Evolutionary conservation across 179 eudicot genomes (phyloP).

Genomic region (Actinidia arguta): DNA sequence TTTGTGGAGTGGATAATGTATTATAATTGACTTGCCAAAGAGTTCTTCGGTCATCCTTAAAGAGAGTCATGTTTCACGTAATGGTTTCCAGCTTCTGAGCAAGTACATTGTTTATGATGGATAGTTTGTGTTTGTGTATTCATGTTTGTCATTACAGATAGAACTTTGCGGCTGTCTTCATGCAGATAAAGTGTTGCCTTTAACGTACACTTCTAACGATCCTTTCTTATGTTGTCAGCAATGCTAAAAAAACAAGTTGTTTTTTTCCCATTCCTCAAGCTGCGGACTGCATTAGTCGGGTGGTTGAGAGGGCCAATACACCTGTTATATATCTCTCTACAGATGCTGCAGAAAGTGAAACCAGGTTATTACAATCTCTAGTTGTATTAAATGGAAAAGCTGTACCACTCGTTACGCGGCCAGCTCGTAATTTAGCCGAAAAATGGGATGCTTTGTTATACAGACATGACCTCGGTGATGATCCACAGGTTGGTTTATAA

Average conservation of each 20-base stretch:
- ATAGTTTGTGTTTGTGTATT: background rate
- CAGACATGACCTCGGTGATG: slow-evolving; percentile 76
- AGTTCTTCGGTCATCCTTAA: background rate
- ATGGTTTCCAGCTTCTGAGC: slow-evolving; percentile 8
- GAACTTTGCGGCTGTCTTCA: background rate
- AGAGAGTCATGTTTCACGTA: background rate
- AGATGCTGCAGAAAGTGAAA: slow-evolving; percentile 98
- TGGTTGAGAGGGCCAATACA: slow-evolving; percentile 76
- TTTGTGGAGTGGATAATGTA: background rate
- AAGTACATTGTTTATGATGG: background rate
- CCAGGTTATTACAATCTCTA: slow-evolving; percentile 79
- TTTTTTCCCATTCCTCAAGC: slow-evolving; percentile 96
- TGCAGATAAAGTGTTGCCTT: background rate
- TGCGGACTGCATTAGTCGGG: slow-evolving; percentile 81
- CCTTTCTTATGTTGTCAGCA: slow-evolving; percentile 49
- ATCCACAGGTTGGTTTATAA: slow-evolving; percentile 70
- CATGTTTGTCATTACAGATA: slow-evolving; percentile 1
- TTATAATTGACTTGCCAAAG: background rate
- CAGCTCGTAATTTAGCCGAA: slow-evolving; percentile 79
- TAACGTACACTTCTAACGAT: background rate
- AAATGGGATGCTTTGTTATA: slow-evolving; percentile 98
- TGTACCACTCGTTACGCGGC: slow-evolving; percentile 86
- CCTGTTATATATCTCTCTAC: slow-evolving; percentile 95
- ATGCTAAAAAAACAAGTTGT: slow-evolving; percentile 93
- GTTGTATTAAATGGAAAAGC: slow-evolving; percentile 66